These are phyloP conservation scores for Paraglomus brasilianum DNA, from an alignment of 192 early-diverging fungal species.

Conservation along the genomic window DNA sequence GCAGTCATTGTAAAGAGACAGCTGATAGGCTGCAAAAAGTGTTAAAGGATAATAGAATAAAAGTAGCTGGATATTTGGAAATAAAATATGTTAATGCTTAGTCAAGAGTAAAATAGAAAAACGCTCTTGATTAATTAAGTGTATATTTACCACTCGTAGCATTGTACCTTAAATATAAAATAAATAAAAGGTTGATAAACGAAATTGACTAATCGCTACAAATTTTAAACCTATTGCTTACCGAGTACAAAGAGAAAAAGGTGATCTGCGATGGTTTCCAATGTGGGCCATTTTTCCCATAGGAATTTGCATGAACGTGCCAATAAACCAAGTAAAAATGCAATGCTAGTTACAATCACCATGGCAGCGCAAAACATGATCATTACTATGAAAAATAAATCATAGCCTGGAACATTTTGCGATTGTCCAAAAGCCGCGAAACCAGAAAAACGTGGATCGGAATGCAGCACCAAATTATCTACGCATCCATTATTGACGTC, in stretches of 20 bases:
- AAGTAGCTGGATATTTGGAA: neutral
- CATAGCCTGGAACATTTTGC: neutral
- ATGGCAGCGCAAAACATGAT: neutral
- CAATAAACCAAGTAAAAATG: neutral
- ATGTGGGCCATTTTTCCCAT: constrained; percentile 1
- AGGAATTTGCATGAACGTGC: neutral
- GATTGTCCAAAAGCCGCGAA: neutral
- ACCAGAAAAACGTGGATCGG: neutral
- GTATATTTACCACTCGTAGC: constrained; percentile 5
- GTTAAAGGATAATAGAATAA: constrained; percentile 25
- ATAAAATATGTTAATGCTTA: no score
- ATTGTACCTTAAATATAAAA: constrained; percentile 8
- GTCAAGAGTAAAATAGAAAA: no score
- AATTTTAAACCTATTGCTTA: neutral
- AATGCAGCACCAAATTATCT: neutral
- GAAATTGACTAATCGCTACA: no score
- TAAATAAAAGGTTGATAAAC: no score
- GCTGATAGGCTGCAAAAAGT: constrained; percentile 4
- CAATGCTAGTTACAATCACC: neutral
- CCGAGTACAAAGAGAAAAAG: constrained; percentile 3
- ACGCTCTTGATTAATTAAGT: neutral
- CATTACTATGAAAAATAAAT: constrained; percentile 10
- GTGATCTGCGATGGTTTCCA: neutral
- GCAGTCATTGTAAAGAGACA: constrained; percentile 7
- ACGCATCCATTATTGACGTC: neutral